Base-by-base conservation (phyloP, 441 rosid genomes). In the Gossypium schwendimanii region DNA sequence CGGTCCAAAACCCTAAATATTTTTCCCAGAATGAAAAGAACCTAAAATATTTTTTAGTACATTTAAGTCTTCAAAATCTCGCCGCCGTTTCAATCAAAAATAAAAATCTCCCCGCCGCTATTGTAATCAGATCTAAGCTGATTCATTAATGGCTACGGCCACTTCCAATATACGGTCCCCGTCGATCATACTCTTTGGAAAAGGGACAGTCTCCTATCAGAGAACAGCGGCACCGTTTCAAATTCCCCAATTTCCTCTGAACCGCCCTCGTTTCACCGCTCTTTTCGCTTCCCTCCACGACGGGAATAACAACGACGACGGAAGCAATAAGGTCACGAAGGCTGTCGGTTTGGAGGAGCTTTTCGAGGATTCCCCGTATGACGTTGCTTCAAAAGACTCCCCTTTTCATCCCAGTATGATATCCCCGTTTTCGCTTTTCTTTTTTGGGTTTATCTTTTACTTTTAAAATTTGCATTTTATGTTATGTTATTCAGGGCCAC, bases 341-440 rank as follows among this genome's bases (percentile, higher is more conserved):
- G 80, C 86, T 33, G 57, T 85, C 57, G 84, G 84, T 54, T 50
- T 84, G 68, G 81, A 77, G 77, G 81, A 64, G 63, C 67, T 82
- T 49, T 12, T 77, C 0, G 85, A 82, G 14, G 86, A 84, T 11
- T 18, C 64, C 9, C 57, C 78, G 2, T 53, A 60, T 72, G 81
- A 81, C 14, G 66, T 45, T 49, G 73, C 59, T 60, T 31, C 79
- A 6, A 78, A 52, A 69, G 89, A 87, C 10, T 73, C 82, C 15
- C 84, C 80, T 20, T 83, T 76, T 60, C 90, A 88, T 70, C 97
- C 97, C 3, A 87, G 98, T 91, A 60, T n/a, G 65, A 26, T 21
- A 10, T n/a, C 49, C 3, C 41, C 20, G 14, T 2, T 4, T 41
- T 60, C 39, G 12, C 21, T 4, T n/a, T 61, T 2, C 53, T 1